Percentiles rank a stretch among this genome's conserved stretches.
Evolutionary conservation across 495 filamentous ascomycete genomes (phyloP).

Genomic region (Trichoderma gamsii): DNA sequence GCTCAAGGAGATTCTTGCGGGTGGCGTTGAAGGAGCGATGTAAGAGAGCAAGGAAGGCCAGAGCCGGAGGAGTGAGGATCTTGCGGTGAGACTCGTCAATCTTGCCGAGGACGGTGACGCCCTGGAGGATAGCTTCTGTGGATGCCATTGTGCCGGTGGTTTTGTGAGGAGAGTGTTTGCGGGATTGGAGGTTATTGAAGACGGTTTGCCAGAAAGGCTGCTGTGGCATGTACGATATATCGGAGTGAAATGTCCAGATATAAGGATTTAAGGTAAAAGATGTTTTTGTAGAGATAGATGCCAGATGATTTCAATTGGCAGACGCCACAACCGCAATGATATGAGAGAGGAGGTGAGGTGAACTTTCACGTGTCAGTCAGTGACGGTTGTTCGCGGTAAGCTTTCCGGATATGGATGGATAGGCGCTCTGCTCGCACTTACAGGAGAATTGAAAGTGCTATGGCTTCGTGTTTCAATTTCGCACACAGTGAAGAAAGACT

Average conservation of each 20-base stretch:
- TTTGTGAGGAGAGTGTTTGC: background rate
- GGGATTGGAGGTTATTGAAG: background rate
- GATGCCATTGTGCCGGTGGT: slow-evolving; percentile 53
- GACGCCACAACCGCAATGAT: background rate
- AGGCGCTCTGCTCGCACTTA: background rate
- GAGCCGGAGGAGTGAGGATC: slow-evolving; percentile 86
- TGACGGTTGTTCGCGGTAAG: slow-evolving; percentile 8
- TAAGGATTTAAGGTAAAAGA: background rate
- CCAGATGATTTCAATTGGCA: background rate
- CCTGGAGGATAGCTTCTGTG: slow-evolving; percentile 72
- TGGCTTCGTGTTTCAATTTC: background rate
- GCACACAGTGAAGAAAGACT: background rate
- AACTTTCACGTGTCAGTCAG: slow-evolving; percentile 15
- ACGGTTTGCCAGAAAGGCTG: background rate
- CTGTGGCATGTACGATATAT: background rate
- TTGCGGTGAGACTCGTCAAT: slow-evolving; percentile 74
- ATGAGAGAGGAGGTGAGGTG: background rate
- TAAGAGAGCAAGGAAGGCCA: slow-evolving; percentile 87
- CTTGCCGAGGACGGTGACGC: slow-evolving; percentile 75
- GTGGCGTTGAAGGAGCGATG: slow-evolving; percentile 90
- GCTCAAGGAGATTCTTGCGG: slow-evolving; percentile 83
- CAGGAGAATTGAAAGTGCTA: background rate
- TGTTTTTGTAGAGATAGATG: background rate
- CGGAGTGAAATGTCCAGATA: background rate
- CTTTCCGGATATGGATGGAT: background rate